Evolutionary conservation across 768 basidiomycete genomes (phyloP), one percentile per base, ranked within the genome.

Genomic region (Leccinum variicolor): DNA sequence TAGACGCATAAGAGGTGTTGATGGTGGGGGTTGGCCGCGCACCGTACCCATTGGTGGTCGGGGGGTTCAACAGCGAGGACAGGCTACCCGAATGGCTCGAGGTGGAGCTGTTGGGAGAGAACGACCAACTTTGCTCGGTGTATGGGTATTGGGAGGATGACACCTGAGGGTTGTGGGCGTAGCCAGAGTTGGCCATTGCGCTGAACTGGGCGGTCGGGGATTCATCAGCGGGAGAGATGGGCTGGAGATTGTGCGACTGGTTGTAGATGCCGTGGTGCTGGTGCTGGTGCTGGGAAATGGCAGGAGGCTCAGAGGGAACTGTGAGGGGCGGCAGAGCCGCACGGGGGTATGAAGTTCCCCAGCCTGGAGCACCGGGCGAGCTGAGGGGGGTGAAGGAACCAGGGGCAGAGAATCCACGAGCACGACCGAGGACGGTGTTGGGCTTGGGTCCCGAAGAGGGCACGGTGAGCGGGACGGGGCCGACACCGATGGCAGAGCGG

Each of bases 361-460:
- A 90, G 58, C 80, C 81, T 48, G 81, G 67, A 36, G 81, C 73
- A 56, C 77, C 76, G 49, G 78, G 76, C 64, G 86, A 88, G 67
- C 76, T 80, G 61, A 90, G 81, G 50, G 89, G 89, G 2, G 84
- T 84, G 72, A 86, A 92, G 0, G 89, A 85, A 50, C 90, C 88
- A 43, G 90, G 91, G 3, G 90, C 89, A 57, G 91, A 91, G 70
- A 92, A 92, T 29, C 90, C 90, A 51, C 91, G 85, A 33, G 84
- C 79, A 57, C 87, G 82, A 65, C 86, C 84, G 45, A 81, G 75
- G 5, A 78, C 76, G 57, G 77, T 65, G 25, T 73, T 70, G 53
- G 76, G 68, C 28, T 74, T 75, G 61, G 34, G 39, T 19, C 73
- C 60, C 31, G 79, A 76, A 13, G 56, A 29, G 25, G 84, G 86